Evolutionary conservation across 179 eudicot genomes (phyloP).

Genomic region (Amaranthus tricolor): DNA sequence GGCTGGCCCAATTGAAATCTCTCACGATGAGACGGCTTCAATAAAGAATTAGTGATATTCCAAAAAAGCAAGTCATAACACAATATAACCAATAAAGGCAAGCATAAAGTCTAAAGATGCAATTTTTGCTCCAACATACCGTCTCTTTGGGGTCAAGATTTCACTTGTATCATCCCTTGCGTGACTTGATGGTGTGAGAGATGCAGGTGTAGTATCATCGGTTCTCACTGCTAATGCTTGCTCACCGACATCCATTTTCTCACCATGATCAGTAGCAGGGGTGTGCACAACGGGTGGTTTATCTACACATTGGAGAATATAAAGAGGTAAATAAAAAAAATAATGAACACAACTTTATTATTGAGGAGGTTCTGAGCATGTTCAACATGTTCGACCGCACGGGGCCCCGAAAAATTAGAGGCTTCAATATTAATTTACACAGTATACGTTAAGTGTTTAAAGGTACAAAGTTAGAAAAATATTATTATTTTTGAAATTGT

Average conservation of each 20-base stretch:
- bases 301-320: constrained; percentile 37
- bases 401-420: no score
- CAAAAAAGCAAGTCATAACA: constrained; percentile 10
- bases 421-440: no score
- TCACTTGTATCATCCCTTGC: constrained; percentile 34
- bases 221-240: constrained; percentile 26
- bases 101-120: constrained; percentile 5
- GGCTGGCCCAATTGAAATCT: no score
- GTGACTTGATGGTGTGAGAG: constrained; percentile 33
- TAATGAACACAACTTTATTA: no score
- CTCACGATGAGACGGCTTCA: no score
- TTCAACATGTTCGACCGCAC: no score
- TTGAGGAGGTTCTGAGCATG: no score
- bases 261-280: constrained; percentile 33
- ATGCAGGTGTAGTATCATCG: constrained; percentile 27
- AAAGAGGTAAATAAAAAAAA: constrained; percentile 5
- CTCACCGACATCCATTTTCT: constrained; percentile 32
- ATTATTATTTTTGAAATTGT: no score
- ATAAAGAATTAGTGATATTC: not conserved
- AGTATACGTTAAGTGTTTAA: no score
- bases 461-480: no score
- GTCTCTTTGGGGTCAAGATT: constrained; percentile 45
- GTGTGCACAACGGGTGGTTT: constrained; percentile 32
- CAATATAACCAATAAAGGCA: constrained; percentile 1
- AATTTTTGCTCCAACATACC: constrained; percentile 37